Evolutionary conservation across 1,139 yeast species (phyloP).

Genomic region (Arxiozyma telluris): DNA sequence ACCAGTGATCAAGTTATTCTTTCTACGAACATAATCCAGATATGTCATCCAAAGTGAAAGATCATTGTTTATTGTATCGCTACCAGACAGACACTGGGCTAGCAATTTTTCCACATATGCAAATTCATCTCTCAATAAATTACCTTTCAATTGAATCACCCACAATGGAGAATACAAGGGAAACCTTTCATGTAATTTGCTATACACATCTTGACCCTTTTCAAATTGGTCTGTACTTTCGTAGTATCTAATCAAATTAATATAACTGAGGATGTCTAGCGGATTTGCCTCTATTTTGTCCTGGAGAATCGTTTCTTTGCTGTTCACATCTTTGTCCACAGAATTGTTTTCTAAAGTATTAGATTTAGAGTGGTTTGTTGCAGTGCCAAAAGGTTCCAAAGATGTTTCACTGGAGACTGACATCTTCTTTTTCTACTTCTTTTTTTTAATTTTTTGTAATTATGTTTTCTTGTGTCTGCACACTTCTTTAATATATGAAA

Average conservation of each 20-base stretch:
- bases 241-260: slow-evolving; percentile 45
- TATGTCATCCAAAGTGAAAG: slow-evolving; percentile 58
- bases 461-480: background rate
- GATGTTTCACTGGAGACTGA: slow-evolving; percentile 1
- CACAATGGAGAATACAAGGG: slow-evolving; percentile 59
- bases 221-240: slow-evolving; percentile 54
- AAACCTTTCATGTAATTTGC: slow-evolving; percentile 53
- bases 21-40: slow-evolving; percentile 69
- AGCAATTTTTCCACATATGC: slow-evolving; percentile 36
- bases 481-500: too few relatives aligned
- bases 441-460: too few relatives aligned
- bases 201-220: slow-evolving; percentile 51
- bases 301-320: background rate
- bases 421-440: background rate
- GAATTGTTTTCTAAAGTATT: background rate
- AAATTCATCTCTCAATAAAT: slow-evolving; percentile 61
- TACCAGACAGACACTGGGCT: slow-evolving; percentile 26
- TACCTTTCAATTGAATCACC: slow-evolving; percentile 64
- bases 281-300: slow-evolving; percentile 35
- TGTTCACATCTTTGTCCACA: background rate
- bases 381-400: background rate
- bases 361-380: background rate
- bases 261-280: slow-evolving; percentile 50
- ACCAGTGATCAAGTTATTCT: slow-evolving; percentile 70
- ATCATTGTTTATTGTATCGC: slow-evolving; percentile 24